Conservation (phyloP, 2,329 filamentous ascomycete genomes). For the Epichloe gansuensis region DNA sequence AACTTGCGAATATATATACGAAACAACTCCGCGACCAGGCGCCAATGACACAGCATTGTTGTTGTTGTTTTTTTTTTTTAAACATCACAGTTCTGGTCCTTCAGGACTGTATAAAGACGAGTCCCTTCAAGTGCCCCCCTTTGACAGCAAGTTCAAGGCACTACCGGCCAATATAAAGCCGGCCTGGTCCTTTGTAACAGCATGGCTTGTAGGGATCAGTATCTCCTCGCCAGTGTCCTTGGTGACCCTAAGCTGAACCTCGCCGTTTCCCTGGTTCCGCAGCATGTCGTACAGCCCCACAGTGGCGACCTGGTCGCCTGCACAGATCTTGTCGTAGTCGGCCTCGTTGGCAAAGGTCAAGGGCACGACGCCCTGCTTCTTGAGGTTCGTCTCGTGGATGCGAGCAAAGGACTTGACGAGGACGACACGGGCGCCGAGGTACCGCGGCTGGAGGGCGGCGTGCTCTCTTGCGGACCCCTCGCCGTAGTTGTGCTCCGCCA, state of each 20-base stretch:
- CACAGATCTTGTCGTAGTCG: constrained; percentile 74
- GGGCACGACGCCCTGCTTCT: constrained; percentile 95
- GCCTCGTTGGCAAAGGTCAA: constrained; percentile 79
- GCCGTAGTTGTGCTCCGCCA: constrained; percentile 96
- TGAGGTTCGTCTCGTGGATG: constrained; percentile 91
- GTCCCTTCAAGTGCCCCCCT: constrained; percentile 23
- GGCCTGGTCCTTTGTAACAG: constrained; percentile 79
- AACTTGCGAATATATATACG: too few relatives aligned
- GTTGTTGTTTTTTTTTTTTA: too few relatives aligned
- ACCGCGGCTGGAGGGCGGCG: constrained; percentile 80
- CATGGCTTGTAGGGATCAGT: constrained; percentile 69
- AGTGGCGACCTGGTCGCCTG: constrained; percentile 73
- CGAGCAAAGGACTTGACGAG: constrained; percentile 78
- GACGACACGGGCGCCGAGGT: constrained; percentile 73
- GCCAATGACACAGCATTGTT: too few relatives aligned
- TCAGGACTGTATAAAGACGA: too few relatives aligned
- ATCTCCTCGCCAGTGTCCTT: constrained; percentile 48
- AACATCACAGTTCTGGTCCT: too few relatives aligned
- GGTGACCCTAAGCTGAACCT: constrained; percentile 58
- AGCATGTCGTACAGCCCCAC: constrained; percentile 77
- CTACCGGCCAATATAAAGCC: constrained; percentile 87
- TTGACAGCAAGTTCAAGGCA: constrained; percentile 79
- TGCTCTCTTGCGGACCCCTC: constrained; percentile 84
- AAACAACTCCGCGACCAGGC: too few relatives aligned
- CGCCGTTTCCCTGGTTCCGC: constrained; percentile 60